Conservation (phyloP, 139 green algal genomes). For the Edaphochlamys debaryana region DNA sequence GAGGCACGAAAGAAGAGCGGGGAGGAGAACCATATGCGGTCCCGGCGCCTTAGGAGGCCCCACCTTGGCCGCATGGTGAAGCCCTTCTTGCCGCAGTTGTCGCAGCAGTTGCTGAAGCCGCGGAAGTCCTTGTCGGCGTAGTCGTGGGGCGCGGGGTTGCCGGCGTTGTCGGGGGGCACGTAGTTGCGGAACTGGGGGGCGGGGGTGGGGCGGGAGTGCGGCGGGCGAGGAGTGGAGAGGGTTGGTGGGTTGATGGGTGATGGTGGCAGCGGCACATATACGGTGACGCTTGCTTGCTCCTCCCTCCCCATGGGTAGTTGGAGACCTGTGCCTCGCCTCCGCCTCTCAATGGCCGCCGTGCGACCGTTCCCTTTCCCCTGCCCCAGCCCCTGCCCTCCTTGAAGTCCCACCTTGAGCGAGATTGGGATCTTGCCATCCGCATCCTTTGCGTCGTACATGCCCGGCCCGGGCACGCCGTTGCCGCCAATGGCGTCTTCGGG, state of each 20-base stretch:
- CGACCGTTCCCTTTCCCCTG: not conserved
- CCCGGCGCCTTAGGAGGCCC: too few relatives aligned
- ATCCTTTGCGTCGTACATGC: not conserved
- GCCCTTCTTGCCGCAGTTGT: not conserved
- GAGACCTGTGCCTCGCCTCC: too few relatives aligned
- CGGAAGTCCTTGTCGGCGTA: constrained; percentile 45
- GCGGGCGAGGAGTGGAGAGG: too few relatives aligned
- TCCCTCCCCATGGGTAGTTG: too few relatives aligned
- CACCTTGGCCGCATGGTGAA: constrained; percentile 40
- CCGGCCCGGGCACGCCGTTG: constrained; percentile 4
- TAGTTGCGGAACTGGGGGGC: constrained; percentile 13
- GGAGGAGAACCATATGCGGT: too few relatives aligned
- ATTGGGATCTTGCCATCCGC: not conserved
- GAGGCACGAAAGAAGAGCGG: too few relatives aligned
- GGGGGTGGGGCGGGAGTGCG: constrained; percentile 1
- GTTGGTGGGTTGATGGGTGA: too few relatives aligned
- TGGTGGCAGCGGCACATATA: too few relatives aligned
- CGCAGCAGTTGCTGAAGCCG: not conserved
- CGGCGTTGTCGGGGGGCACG: not conserved
- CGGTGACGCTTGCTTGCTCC: too few relatives aligned
- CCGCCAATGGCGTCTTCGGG: not conserved
- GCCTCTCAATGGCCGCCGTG: too few relatives aligned
- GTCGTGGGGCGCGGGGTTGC: constrained; percentile 45
- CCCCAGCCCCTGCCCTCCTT: not conserved
- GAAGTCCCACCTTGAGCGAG: not conserved